phyloP scores from a whole-genome alignment of 495 filamentous ascomycete genomes.

The Cercophora scortea region DNA sequence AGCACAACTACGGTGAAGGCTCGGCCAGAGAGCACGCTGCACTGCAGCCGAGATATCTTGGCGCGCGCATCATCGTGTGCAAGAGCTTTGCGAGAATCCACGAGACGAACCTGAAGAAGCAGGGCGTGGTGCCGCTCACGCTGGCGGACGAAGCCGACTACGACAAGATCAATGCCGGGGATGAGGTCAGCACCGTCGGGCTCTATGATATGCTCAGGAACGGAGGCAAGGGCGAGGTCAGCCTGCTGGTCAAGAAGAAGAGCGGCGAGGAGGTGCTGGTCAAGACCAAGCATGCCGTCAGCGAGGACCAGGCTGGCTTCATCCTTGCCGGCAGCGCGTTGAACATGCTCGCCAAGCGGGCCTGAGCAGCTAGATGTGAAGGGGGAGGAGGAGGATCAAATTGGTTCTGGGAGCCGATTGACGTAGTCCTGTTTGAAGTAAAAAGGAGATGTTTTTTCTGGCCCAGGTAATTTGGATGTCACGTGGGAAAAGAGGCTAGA shows the following conservation, averaged over 20 bases:
- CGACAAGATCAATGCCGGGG: slow-evolving; percentile 69
- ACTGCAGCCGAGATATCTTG: slow-evolving; percentile 90
- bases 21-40: slow-evolving; percentile 93
- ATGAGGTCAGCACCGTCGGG: slow-evolving; percentile 72
- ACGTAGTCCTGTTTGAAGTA: too few species aligned
- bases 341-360: slow-evolving; percentile 66
- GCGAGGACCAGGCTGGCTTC: slow-evolving; percentile 80
- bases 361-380: neutral
- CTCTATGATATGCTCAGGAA: slow-evolving; percentile 70
- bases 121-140: slow-evolving; percentile 89
- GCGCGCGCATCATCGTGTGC: slow-evolving; percentile 75
- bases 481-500: too few species aligned
- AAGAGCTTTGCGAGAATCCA: slow-evolving; percentile 96
- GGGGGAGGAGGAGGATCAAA: neutral
- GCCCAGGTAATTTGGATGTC: too few species aligned
- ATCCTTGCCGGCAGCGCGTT: slow-evolving; percentile 90
- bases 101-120: slow-evolving; percentile 99
- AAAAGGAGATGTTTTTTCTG: too few species aligned
- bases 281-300: slow-evolving; percentile 69
- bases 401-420: too few species aligned
- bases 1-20: slow-evolving; percentile 97
- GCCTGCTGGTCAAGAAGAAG: slow-evolving; percentile 52
- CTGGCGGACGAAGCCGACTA: slow-evolving; percentile 87
- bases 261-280: slow-evolving; percentile 55
- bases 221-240: slow-evolving; percentile 74